Evolutionary conservation across 2,329 filamentous ascomycete species (phyloP).

Genomic region (Verticillium dahliae): DNA sequence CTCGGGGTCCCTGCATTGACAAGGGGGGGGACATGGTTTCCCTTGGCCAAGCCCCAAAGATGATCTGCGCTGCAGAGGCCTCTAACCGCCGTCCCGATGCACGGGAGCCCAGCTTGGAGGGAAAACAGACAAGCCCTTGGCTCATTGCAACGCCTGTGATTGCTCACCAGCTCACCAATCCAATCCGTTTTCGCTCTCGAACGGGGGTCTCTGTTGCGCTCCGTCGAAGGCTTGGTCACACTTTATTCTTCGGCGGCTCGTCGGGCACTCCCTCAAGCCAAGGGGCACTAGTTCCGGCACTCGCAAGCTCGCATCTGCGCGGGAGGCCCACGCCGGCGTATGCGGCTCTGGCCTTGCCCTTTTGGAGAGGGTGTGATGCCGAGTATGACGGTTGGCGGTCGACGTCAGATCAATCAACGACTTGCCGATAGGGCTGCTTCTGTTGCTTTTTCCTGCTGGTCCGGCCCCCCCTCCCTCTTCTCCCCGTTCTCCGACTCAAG

Average conservation of each 20-base stretch:
- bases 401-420: not conserved
- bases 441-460: not conserved
- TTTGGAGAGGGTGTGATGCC: not conserved
- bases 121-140: not conserved
- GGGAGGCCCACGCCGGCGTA: not conserved
- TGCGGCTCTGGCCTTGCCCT: not conserved
- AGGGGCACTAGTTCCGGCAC: not conserved
- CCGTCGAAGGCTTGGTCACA: not conserved
- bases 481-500: not conserved
- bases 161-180: not conserved
- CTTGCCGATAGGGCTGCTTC: constrained; percentile 5
- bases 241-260: not conserved
- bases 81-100: not conserved
- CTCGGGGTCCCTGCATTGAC: not conserved
- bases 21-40: not conserved
- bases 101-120: not conserved
- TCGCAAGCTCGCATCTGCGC: not conserved
- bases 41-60: not conserved
- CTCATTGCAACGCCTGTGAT: not conserved
- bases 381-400: not conserved
- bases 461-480: no score
- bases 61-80: not conserved
- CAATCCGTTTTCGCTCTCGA: not conserved
- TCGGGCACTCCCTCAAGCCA: not conserved
- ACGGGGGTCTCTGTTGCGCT: not conserved